phyloP scores from a whole-genome alignment of 2,329 filamentous ascomycete genomes.

The Calonectria montana region DNA sequence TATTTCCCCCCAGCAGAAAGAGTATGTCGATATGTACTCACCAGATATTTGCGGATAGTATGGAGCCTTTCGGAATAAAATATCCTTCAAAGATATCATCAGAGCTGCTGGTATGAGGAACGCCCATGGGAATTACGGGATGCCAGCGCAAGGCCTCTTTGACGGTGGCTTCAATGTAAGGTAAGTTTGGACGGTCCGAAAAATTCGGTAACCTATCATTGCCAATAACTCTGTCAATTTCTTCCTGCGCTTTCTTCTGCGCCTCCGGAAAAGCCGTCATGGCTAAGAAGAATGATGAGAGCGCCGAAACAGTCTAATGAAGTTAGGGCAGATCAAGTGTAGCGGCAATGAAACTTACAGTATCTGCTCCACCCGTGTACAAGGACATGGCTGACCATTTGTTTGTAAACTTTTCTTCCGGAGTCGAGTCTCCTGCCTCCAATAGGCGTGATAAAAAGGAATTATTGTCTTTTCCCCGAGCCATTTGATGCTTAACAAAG shows the following conservation, averaged over 20 bases:
- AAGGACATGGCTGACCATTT: conserved; percentile 36
- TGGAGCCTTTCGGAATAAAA: conserved; percentile 36
- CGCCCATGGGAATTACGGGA: conserved; percentile 46
- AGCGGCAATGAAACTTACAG: conserved; percentile 10
- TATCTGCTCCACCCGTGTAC: conserved; percentile 36
- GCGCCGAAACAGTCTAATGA: conserved; percentile 27
- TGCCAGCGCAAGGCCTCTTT: conserved; percentile 46
- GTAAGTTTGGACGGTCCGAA: conserved; percentile 38
- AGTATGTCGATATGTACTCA: neutral
- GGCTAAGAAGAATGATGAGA: conserved; percentile 31
- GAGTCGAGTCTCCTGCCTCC: conserved; percentile 12
- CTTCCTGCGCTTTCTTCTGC: conserved; percentile 30
- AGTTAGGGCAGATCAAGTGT: neutral
- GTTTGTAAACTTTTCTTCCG: conserved; percentile 26
- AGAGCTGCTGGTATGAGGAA: conserved; percentile 51
- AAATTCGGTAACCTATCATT: conserved; percentile 36
- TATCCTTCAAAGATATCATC: conserved; percentile 38
- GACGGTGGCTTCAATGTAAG: conserved; percentile 42
- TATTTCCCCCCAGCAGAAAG: rapidly evolving
- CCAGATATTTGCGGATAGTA: conserved; percentile 36
- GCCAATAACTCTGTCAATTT: conserved; percentile 41
- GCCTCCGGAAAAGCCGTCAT: conserved; percentile 28
- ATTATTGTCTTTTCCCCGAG: conserved; percentile 6
- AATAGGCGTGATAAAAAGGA: conserved; percentile 27
- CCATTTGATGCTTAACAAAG: conserved; percentile 31